A percentile compares a stretch with the other conserved stretches of the same genome.
These are phyloP conservation scores for Solanum boliviense DNA, from an alignment of 257 asterid species.

Conservation along the genomic window DNA sequence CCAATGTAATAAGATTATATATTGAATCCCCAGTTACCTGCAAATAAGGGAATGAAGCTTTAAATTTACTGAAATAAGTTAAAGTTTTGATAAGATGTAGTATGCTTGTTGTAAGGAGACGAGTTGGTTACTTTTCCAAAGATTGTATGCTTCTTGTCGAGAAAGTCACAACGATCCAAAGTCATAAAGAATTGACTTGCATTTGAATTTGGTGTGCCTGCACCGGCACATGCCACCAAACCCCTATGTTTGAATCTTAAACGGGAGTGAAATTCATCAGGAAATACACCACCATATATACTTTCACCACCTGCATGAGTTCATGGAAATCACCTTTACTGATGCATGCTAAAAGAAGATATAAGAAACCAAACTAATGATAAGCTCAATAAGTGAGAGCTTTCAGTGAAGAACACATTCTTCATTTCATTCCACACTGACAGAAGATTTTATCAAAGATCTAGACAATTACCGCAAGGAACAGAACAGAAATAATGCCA, in stretches of 20 bases:
- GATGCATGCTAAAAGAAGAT: background rate
- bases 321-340: background rate
- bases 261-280: conserved; percentile 93
- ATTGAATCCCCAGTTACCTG: conserved; percentile 93
- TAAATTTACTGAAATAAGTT: conserved; percentile 6
- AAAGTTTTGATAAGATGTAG: background rate
- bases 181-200: conserved; percentile 91
- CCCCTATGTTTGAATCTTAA: conserved; percentile 96
- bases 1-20: conserved; percentile 61
- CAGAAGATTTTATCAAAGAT: background rate
- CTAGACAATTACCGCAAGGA: background rate
- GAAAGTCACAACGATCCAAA: conserved; percentile 80
- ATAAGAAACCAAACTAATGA: background rate
- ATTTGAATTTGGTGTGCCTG: conserved; percentile 75
- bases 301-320: conserved; percentile 76
- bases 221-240: conserved; percentile 91
- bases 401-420: background rate
- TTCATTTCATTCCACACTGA: background rate
- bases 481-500: background rate
- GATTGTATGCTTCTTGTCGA: conserved; percentile 90
- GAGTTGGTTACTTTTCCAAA: conserved; percentile 71
- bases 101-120: background rate
- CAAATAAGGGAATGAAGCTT: conserved; percentile 3
- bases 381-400: background rate
- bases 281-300: conserved; percentile 78